These are phyloP conservation scores for Daldinia vernicosa DNA, from an alignment of 495 filamentous ascomycete genomes.

Conservation along the genomic window DNA sequence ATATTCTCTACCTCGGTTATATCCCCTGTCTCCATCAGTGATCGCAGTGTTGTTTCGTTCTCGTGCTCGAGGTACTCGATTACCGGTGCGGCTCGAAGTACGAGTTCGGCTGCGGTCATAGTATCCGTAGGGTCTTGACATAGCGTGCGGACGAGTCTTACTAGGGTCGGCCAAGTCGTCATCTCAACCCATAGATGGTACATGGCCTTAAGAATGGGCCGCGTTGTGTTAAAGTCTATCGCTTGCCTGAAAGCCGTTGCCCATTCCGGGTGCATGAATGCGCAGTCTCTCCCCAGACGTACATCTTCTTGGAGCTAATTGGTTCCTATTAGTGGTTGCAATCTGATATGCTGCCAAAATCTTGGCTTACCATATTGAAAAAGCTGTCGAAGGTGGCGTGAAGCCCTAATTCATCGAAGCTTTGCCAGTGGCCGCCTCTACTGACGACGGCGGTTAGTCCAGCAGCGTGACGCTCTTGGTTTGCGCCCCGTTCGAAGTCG, in stretches of 20 bases:
- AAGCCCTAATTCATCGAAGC: constrained; percentile 33
- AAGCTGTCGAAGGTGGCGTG: constrained; percentile 42
- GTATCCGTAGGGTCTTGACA: constrained; percentile 32
- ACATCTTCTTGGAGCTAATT: constrained; percentile 46
- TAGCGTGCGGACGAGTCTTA: constrained; percentile 32
- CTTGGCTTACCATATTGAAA: constrained; percentile 42
- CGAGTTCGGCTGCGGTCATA: constrained; percentile 35
- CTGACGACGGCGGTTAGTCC: constrained; percentile 42
- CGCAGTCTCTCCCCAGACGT: constrained; percentile 40
- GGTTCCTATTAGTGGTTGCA: neutral
- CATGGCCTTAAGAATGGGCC: constrained; percentile 31
- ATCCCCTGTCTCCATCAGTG: constrained; percentile 31
- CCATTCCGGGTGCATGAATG: constrained; percentile 40
- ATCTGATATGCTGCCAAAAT: neutral
- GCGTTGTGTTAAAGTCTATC: constrained; percentile 26
- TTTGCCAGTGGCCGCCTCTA: constrained; percentile 36
- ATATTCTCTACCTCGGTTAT: constrained; percentile 34
- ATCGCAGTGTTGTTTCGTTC: constrained; percentile 31
- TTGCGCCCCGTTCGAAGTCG: constrained; percentile 44
- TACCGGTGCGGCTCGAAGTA: constrained; percentile 32
- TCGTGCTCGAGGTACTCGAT: constrained; percentile 33
- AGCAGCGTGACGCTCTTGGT: constrained; percentile 43
- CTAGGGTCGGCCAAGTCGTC: constrained; percentile 42
- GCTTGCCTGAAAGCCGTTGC: constrained; percentile 27
- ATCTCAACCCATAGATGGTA: constrained; percentile 44